Percentiles rank a stretch among this genome's conserved stretches.
phyloP scores from a whole-genome alignment of 2,329 filamentous ascomycete genomes.

The Penicillium rolfsii region DNA sequence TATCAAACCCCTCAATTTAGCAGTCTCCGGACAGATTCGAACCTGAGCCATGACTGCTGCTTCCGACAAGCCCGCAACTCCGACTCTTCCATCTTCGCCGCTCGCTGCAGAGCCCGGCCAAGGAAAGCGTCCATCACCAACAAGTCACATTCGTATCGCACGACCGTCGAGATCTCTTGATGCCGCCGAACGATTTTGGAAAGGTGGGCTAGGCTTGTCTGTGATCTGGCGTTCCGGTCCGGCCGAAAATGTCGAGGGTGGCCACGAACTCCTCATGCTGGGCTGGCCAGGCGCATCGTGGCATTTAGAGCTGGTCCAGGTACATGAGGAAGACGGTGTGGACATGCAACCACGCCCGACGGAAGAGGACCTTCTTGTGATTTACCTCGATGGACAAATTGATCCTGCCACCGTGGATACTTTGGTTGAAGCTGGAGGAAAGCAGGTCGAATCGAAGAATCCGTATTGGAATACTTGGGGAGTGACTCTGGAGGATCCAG shows the following conservation, averaged over 20 bases:
- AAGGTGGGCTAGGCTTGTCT: background rate
- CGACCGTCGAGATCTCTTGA: background rate
- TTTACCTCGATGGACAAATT: constrained; percentile 44
- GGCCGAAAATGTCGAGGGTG: constrained; percentile 22
- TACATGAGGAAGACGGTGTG: constrained; percentile 34
- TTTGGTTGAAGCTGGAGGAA: constrained; percentile 43
- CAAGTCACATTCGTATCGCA: constrained; percentile 2
- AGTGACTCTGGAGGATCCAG: constrained; percentile 51
- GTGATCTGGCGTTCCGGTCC: constrained; percentile 1
- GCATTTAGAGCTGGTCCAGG: constrained; percentile 51
- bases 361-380: constrained; percentile 51
- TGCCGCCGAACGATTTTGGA: constrained; percentile 1
- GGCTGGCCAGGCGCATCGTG: constrained; percentile 44
- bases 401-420: constrained; percentile 38
- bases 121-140: background rate
- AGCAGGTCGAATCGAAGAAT: constrained; percentile 46
- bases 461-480: constrained; percentile 53
- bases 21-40: background rate
- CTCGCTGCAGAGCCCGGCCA: background rate
- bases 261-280: constrained; percentile 50
- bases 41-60: background rate
- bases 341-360: constrained; percentile 35
- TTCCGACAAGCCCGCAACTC: background rate
- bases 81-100: background rate
- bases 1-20: background rate